A percentile compares a stretch with the other conserved stretches of the same genome.
Evolutionary conservation across 2,329 filamentous ascomycete species (phyloP).

Genomic region (Paraconiothyrium brasiliense): DNA sequence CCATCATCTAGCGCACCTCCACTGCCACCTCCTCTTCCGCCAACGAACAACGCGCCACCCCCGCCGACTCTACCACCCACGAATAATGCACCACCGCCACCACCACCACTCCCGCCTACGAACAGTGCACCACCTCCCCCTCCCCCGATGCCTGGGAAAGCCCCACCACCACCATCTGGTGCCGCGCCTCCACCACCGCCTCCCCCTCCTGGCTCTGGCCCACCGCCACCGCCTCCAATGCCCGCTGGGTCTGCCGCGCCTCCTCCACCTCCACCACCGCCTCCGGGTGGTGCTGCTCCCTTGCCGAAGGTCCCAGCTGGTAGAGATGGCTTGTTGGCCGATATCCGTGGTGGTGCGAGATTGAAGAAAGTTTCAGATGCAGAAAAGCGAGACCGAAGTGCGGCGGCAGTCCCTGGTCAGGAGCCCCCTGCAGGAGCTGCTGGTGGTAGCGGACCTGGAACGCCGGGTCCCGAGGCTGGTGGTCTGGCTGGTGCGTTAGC

Average conservation of each 20-base stretch:
- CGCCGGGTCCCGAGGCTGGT: slow-evolving; percentile 39
- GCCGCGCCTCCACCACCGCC: slow-evolving; percentile 45
- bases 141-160: slow-evolving; percentile 46
- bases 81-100: slow-evolving; percentile 46
- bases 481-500: slow-evolving; percentile 68
- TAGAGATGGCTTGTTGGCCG: slow-evolving; percentile 71
- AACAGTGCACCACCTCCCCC: slow-evolving; percentile 55
- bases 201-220: slow-evolving; percentile 35
- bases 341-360: slow-evolving; percentile 72
- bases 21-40: slow-evolving; percentile 32
- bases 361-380: slow-evolving; percentile 79
- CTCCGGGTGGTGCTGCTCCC: slow-evolving; percentile 46
- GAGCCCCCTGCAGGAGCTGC: slow-evolving; percentile 59
- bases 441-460: slow-evolving; percentile 48
- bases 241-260: slow-evolving; percentile 43
- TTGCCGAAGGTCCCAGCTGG: slow-evolving; percentile 53
- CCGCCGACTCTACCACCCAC: slow-evolving; percentile 47
- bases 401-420: slow-evolving; percentile 65
- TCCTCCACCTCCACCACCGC: slow-evolving; percentile 44
- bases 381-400: slow-evolving; percentile 77
- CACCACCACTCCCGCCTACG: slow-evolving; percentile 33
- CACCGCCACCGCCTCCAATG: slow-evolving; percentile 49
- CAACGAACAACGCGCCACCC: slow-evolving; percentile 38
- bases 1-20: slow-evolving; percentile 35
- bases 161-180: slow-evolving; percentile 58